Evolutionary conservation across 2,329 filamentous ascomycete genomes (phyloP), one percentile per base, ranked within the genome.

Genomic region (Alternaria rosae): DNA sequence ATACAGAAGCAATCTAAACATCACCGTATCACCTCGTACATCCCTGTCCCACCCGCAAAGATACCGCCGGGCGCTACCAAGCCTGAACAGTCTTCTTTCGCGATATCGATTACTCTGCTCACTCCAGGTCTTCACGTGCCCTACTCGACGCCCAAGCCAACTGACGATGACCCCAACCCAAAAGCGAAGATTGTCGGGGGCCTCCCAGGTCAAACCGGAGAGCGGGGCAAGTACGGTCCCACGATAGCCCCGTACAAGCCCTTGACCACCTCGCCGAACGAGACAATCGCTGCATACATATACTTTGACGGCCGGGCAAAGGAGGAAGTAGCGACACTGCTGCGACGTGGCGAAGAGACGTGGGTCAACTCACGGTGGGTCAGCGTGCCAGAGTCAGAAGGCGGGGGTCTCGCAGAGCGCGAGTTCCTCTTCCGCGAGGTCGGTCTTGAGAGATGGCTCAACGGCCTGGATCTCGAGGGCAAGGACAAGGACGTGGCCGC

Each of bases 351-450:
- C 23, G 95, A 98, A 78, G 95, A 99, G 82, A 99, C 95, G 2
- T 99, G 95, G 95, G 96, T 99, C 23, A 99, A 98, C 76, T 97
- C 93, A 58, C 87, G 95, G 72, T 99, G 95, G 95, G 95, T 99
- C 52, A 94, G 96, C 76, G 89, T 99, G 7, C 93, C 94, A 3
- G 90, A 94, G 26, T 88, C 91, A 23, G 94, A 98, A 80, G 94
- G 94, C 30, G 95, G 95, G 52, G 95, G 95, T 43, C 87, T 99
- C 47, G 95, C 95, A 28, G 95, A 99, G 83, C 89, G 95, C 67
- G 95, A 99, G 78, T 99, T 99, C 71, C 83, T 99, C 67, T 99
- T 99, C 82, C 92, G 94, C 59, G 95, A 99, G 79, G 95, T 99
- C 50, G 95, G 95, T 3, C 83, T 99, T 55, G 95, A 99, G 82